A percentile compares a stretch with the other conserved stretches of the same genome.
phyloP scores from a whole-genome alignment of 345 rosid genomes.

The Arabis alpina region DNA sequence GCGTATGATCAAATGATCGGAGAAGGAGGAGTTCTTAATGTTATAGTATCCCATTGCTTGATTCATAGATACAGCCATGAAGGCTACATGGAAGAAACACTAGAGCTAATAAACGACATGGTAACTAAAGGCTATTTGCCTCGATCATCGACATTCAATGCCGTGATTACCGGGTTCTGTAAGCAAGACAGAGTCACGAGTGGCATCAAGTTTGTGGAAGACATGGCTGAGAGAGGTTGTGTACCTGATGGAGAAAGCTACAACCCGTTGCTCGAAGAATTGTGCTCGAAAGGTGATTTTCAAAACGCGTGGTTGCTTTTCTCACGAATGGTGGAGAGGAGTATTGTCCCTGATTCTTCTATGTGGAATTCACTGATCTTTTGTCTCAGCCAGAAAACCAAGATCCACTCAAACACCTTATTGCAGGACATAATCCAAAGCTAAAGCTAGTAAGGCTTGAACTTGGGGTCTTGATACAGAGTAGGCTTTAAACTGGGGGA shows the following conservation, averaged over 20 bases:
- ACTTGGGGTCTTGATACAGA: neutral
- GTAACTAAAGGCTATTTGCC: slow-evolving; percentile 52
- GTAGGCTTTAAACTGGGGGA: neutral
- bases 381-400: slow-evolving; percentile 49
- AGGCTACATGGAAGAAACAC: slow-evolving; percentile 50
- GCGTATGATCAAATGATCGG: slow-evolving; percentile 56
- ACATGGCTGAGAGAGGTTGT: slow-evolving; percentile 65
- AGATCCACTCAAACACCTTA: slow-evolving; percentile 34
- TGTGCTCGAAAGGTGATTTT: slow-evolving; percentile 52
- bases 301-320: slow-evolving; percentile 51
- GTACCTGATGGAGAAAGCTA: slow-evolving; percentile 54
- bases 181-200: slow-evolving; percentile 56
- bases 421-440: slow-evolving; percentile 36
- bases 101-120: slow-evolving; percentile 69
- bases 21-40: slow-evolving; percentile 60
- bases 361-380: slow-evolving; percentile 62
- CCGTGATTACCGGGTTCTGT: slow-evolving; percentile 60
- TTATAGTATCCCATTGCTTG: slow-evolving; percentile 60
- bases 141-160: slow-evolving; percentile 56
- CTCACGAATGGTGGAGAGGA: slow-evolving; percentile 62
- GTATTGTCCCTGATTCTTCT: slow-evolving; percentile 55
- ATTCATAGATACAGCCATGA: slow-evolving; percentile 58
- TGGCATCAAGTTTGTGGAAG: slow-evolving; percentile 65
- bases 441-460: slow-evolving; percentile 13
- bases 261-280: slow-evolving; percentile 47